Conservation (phyloP, 2,329 filamentous ascomycete species). For the Xylariaceae sp. region DNA sequence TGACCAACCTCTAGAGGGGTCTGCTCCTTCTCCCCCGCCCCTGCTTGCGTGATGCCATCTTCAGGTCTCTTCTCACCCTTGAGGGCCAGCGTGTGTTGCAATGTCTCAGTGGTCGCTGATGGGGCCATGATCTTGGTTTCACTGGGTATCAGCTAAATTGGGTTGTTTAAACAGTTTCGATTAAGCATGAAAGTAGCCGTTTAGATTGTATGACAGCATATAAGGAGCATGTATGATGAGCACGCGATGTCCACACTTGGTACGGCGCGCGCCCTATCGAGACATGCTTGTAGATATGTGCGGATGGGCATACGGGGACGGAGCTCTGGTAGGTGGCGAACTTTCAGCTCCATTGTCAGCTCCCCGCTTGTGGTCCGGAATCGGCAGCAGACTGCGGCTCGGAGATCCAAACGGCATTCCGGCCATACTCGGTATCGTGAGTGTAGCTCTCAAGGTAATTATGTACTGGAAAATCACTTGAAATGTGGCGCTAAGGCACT, state of each 20-base stretch:
- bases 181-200: too few species aligned
- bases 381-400: constrained; percentile 9
- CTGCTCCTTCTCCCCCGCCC: constrained; percentile 30
- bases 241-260: too few species aligned
- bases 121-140: constrained; percentile 41
- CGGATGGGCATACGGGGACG: background rate
- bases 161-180: too few species aligned
- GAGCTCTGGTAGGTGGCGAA: constrained; percentile 1
- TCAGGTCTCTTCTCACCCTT: constrained; percentile 27
- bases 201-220: too few species aligned
- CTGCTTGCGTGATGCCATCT: constrained; percentile 13
- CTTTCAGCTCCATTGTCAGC: constrained; percentile 12
- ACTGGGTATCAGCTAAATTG: too few species aligned
- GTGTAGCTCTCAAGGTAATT: too few species aligned
- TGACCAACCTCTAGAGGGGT: constrained; percentile 40
- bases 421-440: too few species aligned
- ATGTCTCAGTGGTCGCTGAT: constrained; percentile 38
- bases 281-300: constrained; percentile 5
- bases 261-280: too few species aligned
- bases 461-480: too few species aligned
- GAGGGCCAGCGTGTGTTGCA: constrained; percentile 25
- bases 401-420: background rate
- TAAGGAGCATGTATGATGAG: too few species aligned
- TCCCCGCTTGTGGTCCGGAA: constrained; percentile 25
- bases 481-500: too few species aligned